Percentiles rank a stretch among this genome's conserved stretches.
Evolutionary conservation across 2,329 filamentous ascomycete genomes (phyloP).

Genomic region (Plectosphaerella plurivora): DNA sequence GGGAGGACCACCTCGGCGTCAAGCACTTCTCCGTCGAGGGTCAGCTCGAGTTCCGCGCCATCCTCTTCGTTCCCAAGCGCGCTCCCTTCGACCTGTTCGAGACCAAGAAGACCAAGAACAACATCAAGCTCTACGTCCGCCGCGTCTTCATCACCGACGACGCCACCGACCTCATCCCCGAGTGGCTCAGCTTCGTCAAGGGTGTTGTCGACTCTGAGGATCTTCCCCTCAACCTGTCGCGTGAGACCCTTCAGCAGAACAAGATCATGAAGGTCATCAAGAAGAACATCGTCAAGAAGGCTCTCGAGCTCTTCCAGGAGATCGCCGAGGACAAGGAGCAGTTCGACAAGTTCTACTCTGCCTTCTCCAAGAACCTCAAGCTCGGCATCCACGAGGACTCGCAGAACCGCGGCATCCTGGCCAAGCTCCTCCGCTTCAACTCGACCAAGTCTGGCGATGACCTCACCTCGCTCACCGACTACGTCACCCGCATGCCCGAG

Average conservation of each 20-base stretch:
- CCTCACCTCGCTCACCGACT: slow-evolving; percentile 90
- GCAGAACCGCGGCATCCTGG: slow-evolving; percentile 87
- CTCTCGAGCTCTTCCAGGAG: slow-evolving; percentile 97
- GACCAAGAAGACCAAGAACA: slow-evolving; percentile 99
- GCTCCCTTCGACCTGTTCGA: slow-evolving; percentile 99
- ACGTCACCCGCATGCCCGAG: slow-evolving; percentile 98
- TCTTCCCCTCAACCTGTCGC: slow-evolving; percentile 97
- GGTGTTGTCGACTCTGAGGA: slow-evolving; percentile 99
- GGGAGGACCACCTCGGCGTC: slow-evolving; percentile 96
- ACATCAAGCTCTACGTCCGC: slow-evolving; percentile 99
- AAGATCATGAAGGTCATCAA: slow-evolving; percentile 99
- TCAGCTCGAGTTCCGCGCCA: slow-evolving; percentile 99
- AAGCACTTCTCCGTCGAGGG: slow-evolving; percentile 99
- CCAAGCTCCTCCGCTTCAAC: slow-evolving; percentile 98
- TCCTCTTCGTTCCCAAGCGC: slow-evolving; percentile 99
- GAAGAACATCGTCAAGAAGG: slow-evolving; percentile 99
- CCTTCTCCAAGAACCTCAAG: slow-evolving; percentile 99
- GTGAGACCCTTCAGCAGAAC: slow-evolving; percentile 99
- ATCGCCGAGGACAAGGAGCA: slow-evolving; percentile 99
- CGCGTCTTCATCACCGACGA: slow-evolving; percentile 99
- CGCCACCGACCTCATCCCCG: slow-evolving; percentile 96
- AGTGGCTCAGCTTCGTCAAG: slow-evolving; percentile 99
- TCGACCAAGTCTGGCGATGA: slow-evolving; percentile 99
- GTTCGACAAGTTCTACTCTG: slow-evolving; percentile 99
- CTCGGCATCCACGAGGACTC: slow-evolving; percentile 99